These are phyloP conservation scores for Botrytis medusae DNA, from an alignment of 2,329 filamentous ascomycete species.

Conservation along the genomic window DNA sequence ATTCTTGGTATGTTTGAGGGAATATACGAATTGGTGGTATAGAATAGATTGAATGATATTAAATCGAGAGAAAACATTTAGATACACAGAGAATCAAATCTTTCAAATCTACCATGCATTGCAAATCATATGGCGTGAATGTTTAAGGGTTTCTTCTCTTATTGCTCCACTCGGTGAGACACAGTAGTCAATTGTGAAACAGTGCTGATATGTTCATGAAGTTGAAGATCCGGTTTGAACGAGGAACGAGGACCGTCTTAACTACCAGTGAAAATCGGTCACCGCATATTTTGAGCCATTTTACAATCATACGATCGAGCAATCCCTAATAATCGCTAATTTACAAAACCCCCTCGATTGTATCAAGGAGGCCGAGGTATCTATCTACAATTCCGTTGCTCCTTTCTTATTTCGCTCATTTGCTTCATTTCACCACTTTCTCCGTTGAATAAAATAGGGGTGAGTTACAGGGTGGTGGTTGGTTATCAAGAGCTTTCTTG, in stretches of 20 bases:
- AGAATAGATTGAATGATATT: neutral
- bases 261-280: neutral
- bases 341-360: neutral
- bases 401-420: neutral
- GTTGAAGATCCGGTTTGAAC: neutral
- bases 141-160: neutral
- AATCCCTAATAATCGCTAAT: neutral
- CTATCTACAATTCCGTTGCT: constrained; percentile 8
- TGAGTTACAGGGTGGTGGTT: neutral
- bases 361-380: neutral
- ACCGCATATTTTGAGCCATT: too few relatives aligned
- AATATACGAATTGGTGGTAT: neutral
- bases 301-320: neutral
- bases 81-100: neutral
- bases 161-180: neutral
- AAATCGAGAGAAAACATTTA: neutral
- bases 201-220: neutral
- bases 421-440: neutral
- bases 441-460: neutral
- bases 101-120: neutral
- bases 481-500: neutral
- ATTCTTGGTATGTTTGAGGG: neutral
- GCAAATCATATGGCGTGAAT: neutral
- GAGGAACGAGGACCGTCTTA: neutral
- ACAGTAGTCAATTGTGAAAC: neutral